These are phyloP conservation scores for Novymonas esmeraldas DNA, from an alignment of 208 protist genomes.

Conservation along the genomic window DNA sequence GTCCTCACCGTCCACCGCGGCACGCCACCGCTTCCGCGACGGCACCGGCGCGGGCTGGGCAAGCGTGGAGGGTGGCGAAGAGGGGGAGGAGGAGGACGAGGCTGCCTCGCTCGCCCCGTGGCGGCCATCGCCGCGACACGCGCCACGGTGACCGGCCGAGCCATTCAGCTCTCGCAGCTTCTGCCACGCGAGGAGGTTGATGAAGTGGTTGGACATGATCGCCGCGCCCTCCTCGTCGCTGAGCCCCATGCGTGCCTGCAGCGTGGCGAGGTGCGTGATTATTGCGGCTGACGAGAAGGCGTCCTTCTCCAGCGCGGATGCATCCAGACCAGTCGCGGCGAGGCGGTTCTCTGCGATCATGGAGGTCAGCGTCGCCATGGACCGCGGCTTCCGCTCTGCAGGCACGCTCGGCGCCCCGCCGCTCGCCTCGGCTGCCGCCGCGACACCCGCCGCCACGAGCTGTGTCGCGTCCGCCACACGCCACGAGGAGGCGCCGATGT, in stretches of 20 bases:
- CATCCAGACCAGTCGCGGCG: constrained; percentile 49
- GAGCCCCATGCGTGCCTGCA: constrained; percentile 46
- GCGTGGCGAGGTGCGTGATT: constrained; percentile 51
- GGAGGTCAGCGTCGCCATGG: constrained; percentile 52
- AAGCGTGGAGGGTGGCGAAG: neutral
- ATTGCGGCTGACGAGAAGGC: constrained; percentile 68
- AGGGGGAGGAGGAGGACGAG: too few relatives aligned
- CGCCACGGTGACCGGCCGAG: neutral
- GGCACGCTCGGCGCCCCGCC: neutral
- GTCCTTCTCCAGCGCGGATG: constrained; percentile 50
- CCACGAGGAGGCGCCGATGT: constrained; percentile 76
- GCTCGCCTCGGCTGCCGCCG: constrained; percentile 12
- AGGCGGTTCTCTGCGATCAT: constrained; percentile 73
- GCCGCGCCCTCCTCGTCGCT: constrained; percentile 54
- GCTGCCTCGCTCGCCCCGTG: neutral
- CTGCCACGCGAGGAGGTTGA: constrained; percentile 85
- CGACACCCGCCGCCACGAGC: constrained; percentile 25
- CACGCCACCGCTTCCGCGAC: constrained; percentile 21
- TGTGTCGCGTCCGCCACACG: constrained; percentile 58
- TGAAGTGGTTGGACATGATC: constrained; percentile 87
- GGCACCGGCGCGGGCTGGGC: neutral
- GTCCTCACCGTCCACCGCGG: neutral
- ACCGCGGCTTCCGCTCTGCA: constrained; percentile 14
- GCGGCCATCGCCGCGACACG: neutral
- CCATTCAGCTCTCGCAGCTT: constrained; percentile 77